phyloP scores from a whole-genome alignment of 1,139 yeast species.

The Pichia terricola region DNA sequence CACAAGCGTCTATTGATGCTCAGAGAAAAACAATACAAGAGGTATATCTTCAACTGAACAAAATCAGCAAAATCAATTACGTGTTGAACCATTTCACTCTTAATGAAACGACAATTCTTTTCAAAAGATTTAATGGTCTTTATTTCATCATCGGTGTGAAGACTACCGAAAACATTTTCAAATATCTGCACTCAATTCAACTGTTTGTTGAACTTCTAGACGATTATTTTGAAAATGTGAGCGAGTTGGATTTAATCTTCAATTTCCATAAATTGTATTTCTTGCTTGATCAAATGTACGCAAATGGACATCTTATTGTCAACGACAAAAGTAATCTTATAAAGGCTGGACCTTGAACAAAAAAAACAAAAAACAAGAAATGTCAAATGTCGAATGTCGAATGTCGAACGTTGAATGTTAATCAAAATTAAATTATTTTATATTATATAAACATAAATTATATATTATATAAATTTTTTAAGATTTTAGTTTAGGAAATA shows the following conservation, averaged over 20 bases:
- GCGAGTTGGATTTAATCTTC: conserved; percentile 85
- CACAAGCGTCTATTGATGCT: conserved; percentile 31
- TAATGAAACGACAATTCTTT: conserved; percentile 48
- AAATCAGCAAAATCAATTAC: conserved; percentile 66
- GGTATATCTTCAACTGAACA: conserved; percentile 20
- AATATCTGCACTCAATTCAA: conserved; percentile 77
- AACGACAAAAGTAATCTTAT: conserved; percentile 27
- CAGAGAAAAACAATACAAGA: conserved; percentile 30
- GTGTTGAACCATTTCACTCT: conserved; percentile 38
- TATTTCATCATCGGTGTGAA: conserved; percentile 50
- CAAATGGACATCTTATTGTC: conserved; percentile 75
- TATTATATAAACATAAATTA: no score
- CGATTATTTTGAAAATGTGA: conserved; percentile 78
- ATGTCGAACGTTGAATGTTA: no score
- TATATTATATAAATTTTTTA: no score
- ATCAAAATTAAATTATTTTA: no score
- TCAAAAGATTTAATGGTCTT: conserved; percentile 85
- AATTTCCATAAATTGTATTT: conserved; percentile 66
- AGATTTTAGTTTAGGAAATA: no score
- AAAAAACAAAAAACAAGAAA: no score
- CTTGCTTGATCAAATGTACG: conserved; percentile 63
- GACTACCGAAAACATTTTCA: conserved; percentile 33
- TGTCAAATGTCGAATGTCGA: no score
- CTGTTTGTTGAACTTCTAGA: conserved; percentile 84
- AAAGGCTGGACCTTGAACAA: no score